Evolutionary conservation across 2,329 filamentous ascomycete genomes (phyloP), one percentile per base, ranked within the genome.

Genomic region (Cercospora nicotianae): DNA sequence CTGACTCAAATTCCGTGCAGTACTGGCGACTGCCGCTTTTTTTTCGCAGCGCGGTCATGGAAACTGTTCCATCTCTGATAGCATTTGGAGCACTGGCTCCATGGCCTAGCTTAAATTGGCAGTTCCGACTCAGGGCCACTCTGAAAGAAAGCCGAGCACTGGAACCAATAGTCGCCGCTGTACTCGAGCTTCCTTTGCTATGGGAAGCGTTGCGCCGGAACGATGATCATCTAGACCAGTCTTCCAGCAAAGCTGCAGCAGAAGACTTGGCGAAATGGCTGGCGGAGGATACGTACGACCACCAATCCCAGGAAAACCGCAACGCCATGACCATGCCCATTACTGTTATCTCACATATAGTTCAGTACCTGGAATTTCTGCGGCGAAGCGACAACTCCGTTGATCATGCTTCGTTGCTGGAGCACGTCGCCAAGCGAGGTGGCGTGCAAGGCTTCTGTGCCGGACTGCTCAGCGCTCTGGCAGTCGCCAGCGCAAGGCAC

Each of bases 401-500:
- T 33, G 26, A 39, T 18, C 64, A 66, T n/a, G 28, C 28, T 42
- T 28, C 45, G 13, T 51, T 67, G 16, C 18, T 45, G 9, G 26
- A 64, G 33, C 31, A 31, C 10, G 45, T 64, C 20, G 30, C 45
- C 45, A 33, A 18, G 30, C 10, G 61, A 33, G 65, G 65, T 39
- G 65, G 68, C 30, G 45, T 67, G 16, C 65, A 69, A 31, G 68
- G 68, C 30, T 66, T 67, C 53, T 70, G 65, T 51, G 60, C 65
- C 28, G 67, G 67, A 1, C n/a, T 69, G 20, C 45, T 69, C 9
- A 64, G 51, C 36, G 65, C 67, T 6, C 33, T 65, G 6, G 67
- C 65, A 18, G 55, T 69, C 10, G 65, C 65, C 13, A 36, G 48
- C 16, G 91, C 48, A 88, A 92, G 76, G 90, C 53, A 69, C 16